phyloP scores from a whole-genome alignment of 1,139 yeast species.

The Blastobotrys persicus region DNA sequence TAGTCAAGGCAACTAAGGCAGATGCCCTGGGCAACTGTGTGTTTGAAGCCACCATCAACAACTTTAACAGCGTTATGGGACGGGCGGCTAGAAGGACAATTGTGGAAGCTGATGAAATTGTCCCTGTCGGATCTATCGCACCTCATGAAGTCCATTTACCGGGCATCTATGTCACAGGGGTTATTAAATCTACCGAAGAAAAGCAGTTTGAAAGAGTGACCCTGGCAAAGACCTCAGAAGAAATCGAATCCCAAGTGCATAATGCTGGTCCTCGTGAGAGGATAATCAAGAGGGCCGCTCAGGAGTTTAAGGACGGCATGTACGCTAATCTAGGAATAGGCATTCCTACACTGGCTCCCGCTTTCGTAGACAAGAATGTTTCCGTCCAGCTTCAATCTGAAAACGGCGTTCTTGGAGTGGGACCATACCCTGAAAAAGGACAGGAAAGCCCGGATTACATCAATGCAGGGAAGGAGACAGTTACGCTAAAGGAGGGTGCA shows the following conservation, averaged over 20 bases:
- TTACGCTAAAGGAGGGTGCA: constrained; percentile 44
- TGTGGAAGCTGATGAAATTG: constrained; percentile 47
- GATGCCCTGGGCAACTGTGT: constrained; percentile 45
- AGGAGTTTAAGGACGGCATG: constrained; percentile 43
- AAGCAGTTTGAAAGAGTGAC: constrained; percentile 41
- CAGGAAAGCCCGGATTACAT: constrained; percentile 46
- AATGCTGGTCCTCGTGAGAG: constrained; percentile 33
- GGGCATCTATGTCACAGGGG: constrained; percentile 41
- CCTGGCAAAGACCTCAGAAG: constrained; percentile 23
- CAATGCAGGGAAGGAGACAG: constrained; percentile 49
- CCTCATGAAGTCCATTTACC: constrained; percentile 46
- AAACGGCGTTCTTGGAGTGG: constrained; percentile 47
- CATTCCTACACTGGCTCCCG: constrained; percentile 47
- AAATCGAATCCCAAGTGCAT: constrained; percentile 17
- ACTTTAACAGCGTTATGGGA: constrained; percentile 45
- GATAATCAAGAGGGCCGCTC: constrained; percentile 44
- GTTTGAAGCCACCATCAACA: constrained; percentile 45
- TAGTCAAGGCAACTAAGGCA: constrained; percentile 44
- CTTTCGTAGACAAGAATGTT: constrained; percentile 37
- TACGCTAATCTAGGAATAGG: constrained; percentile 48
- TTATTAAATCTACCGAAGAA: constrained; percentile 39
- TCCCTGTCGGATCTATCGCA: constrained; percentile 42
- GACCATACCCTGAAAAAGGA: constrained; percentile 44
- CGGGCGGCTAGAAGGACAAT: constrained; percentile 43
- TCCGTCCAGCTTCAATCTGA: constrained; percentile 45